phyloP scores from a whole-genome alignment of 768 basidiomycete genomes.

The Podaxis sp. region DNA sequence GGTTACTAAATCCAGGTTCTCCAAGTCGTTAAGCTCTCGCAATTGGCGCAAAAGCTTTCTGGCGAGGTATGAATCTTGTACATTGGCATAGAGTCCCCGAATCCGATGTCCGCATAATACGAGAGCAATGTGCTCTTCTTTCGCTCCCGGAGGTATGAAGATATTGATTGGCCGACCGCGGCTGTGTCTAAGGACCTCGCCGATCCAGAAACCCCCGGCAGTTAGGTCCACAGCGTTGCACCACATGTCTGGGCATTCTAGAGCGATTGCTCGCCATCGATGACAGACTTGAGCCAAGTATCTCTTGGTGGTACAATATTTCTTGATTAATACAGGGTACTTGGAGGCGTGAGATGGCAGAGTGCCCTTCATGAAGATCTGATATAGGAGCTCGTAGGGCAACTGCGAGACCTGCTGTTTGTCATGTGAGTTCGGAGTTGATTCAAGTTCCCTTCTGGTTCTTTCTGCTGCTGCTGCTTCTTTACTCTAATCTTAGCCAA shows the following conservation, averaged over 20 bases:
- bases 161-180: background rate
- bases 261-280: slow-evolving; percentile 6
- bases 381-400: slow-evolving; percentile 4
- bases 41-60: background rate
- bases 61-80: background rate
- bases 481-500: background rate
- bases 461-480: background rate
- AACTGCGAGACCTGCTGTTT: slow-evolving; percentile 1
- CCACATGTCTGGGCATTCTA: slow-evolving; percentile 8
- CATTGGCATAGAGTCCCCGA: slow-evolving; percentile 1
- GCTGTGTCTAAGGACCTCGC: slow-evolving; percentile 1
- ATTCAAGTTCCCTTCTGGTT: background rate
- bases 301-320: slow-evolving; percentile 4
- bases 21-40: background rate
- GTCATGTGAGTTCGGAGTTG: background rate
- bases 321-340: background rate
- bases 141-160: background rate
- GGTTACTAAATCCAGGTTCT: background rate
- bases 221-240: slow-evolving; percentile 4
- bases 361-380: slow-evolving; percentile 1
- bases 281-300: slow-evolving; percentile 4
- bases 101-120: background rate
- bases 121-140: background rate
- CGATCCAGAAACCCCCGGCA: background rate
- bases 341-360: background rate